These are phyloP conservation scores for Fibroporia radiculosa DNA, from an alignment of 768 basidiomycete species.

Conservation along the genomic window DNA sequence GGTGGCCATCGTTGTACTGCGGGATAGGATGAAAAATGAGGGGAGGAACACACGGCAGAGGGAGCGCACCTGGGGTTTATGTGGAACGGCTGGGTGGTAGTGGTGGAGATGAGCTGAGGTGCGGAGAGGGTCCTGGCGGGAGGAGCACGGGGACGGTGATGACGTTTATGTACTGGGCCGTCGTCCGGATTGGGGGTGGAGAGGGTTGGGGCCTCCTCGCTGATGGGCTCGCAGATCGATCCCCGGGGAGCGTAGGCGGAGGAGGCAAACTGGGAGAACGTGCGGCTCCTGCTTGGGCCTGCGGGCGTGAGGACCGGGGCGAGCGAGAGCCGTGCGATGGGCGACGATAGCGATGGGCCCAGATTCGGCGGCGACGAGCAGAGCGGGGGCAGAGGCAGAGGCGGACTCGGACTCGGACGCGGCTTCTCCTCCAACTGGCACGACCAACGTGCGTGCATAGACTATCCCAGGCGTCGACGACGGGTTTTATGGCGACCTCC, in stretches of 20 bases:
- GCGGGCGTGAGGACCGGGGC: conserved; percentile 5
- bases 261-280: not conserved
- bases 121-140: conserved; percentile 41
- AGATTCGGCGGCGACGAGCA: not conserved
- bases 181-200: conserved; percentile 10
- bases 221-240: conserved; percentile 38
- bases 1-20: conserved; percentile 38
- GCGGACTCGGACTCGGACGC: not conserved
- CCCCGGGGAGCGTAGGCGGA: conserved; percentile 2
- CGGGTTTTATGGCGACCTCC: too few relatives aligned
- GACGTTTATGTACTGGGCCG: conserved; percentile 44
- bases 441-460: conserved; percentile 5
- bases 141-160: conserved; percentile 47
- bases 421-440: not conserved
- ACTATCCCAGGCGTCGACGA: too few relatives aligned
- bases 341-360: conserved; percentile 2
- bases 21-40: conserved; percentile 7
- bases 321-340: conserved; percentile 6
- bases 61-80: conserved; percentile 30
- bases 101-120: conserved; percentile 57
- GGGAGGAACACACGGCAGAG: conserved; percentile 14
- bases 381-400: not conserved
- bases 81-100: conserved; percentile 52
- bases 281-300: not conserved
- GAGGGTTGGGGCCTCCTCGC: conserved; percentile 30